Conservation (phyloP, 169 alveolate genomes). For the Cryptosporidium ryanae region DNA sequence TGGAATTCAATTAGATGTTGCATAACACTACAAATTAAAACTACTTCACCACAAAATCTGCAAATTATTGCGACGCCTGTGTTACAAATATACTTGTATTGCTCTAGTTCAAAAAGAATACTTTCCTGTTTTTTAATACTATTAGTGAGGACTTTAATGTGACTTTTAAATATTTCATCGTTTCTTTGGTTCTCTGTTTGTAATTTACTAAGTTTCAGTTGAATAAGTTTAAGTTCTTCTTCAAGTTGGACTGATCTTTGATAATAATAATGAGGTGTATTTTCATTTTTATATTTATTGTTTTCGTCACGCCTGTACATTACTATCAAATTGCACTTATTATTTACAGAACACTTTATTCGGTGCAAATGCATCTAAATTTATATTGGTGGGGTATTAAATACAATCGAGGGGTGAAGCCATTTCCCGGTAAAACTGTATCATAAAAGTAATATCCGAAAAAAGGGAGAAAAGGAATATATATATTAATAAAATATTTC, state of each 20-base stretch:
- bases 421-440: constrained; percentile 39
- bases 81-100: constrained; percentile 64
- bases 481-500: background rate
- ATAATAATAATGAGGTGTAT: constrained; percentile 67
- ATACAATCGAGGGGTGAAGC: constrained; percentile 1
- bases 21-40: constrained; percentile 40
- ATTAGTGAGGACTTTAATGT: constrained; percentile 1
- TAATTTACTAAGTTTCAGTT: constrained; percentile 8
- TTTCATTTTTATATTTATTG: constrained; percentile 12
- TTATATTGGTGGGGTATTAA: constrained; percentile 31
- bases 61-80: constrained; percentile 63
- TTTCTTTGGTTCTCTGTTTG: constrained; percentile 46
- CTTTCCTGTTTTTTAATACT: constrained; percentile 27
- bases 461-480: background rate
- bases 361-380: constrained; percentile 14
- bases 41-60: constrained; percentile 52
- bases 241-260: constrained; percentile 53
- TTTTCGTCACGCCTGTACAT: background rate
- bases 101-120: constrained; percentile 53
- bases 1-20: constrained; percentile 47
- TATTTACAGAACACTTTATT: constrained; percentile 7
- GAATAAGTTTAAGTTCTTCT: constrained; percentile 31
- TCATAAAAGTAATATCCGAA: background rate
- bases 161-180: constrained; percentile 50
- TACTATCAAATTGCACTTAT: background rate